A percentile compares a stretch with the other conserved stretches of the same genome.
These are phyloP conservation scores for Coleophoma cylindrospora DNA, from an alignment of 2,329 filamentous ascomycete species.

Conservation along the genomic window DNA sequence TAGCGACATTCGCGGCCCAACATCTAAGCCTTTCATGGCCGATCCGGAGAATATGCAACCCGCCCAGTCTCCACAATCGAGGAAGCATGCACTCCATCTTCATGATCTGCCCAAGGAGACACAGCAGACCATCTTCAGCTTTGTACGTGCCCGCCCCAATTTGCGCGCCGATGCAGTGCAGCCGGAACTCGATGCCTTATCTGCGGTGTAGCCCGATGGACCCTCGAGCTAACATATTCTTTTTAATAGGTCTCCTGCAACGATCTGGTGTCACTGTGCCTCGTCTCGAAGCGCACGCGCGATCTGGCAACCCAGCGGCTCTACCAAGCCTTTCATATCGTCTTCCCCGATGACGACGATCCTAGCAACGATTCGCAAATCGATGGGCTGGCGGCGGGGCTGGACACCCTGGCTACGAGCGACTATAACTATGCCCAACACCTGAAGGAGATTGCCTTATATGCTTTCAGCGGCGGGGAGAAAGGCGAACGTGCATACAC, in stretches of 20 bases:
- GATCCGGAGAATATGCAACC: too few relatives aligned
- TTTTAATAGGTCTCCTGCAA: constrained; percentile 39
- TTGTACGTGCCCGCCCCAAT: constrained; percentile 19
- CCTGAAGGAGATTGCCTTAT: constrained; percentile 49
- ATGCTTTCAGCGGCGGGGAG: constrained; percentile 45
- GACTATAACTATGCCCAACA: constrained; percentile 58
- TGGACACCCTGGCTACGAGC: constrained; percentile 59
- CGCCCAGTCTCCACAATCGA: too few relatives aligned
- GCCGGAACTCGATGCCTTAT: neutral
- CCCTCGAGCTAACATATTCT: neutral
- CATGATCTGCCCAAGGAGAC: constrained; percentile 25
- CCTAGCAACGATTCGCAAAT: constrained; percentile 45
- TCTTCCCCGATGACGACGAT: constrained; percentile 57
- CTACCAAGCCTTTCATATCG: constrained; percentile 55
- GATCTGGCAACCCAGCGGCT: constrained; percentile 52
- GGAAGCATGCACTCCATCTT: neutral
- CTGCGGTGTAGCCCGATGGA: neutral
- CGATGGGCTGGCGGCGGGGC: constrained; percentile 50
- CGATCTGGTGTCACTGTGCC: constrained; percentile 52
- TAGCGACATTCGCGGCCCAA: too few relatives aligned
- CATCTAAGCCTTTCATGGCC: too few relatives aligned
- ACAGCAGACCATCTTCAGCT: constrained; percentile 24
- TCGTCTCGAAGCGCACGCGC: constrained; percentile 53
- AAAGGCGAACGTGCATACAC: constrained; percentile 50
- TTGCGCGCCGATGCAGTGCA: neutral